Conservation (phyloP, 2,329 filamentous ascomycete species). For the Trichoderma sp. region DNA sequence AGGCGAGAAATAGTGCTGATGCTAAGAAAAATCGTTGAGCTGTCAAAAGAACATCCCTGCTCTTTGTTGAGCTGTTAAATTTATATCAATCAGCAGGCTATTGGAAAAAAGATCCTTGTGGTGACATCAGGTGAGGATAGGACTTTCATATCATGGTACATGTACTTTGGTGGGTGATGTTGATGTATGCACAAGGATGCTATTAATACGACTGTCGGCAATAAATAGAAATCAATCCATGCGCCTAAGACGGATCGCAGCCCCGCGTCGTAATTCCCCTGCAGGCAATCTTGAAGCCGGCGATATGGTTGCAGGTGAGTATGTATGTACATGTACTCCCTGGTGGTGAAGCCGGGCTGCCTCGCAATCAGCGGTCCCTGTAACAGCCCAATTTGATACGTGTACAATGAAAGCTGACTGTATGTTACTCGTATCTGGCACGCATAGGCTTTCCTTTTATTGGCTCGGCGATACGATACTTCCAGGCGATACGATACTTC, state of each 20-base stretch:
- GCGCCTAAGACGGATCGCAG: not conserved
- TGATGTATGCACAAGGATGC: not conserved
- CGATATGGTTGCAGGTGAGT: not conserved
- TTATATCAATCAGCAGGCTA: not conserved
- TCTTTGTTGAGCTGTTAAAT: not conserved
- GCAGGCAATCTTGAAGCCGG: not conserved
- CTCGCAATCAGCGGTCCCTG: not conserved
- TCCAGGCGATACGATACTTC: not conserved
- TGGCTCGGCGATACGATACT: not conserved
- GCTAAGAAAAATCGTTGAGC: not conserved
- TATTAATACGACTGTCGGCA: not conserved
- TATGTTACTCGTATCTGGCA: not conserved
- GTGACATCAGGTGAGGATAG: not conserved
- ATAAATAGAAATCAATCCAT: not conserved
- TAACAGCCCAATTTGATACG: not conserved
- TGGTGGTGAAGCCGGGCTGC: not conserved
- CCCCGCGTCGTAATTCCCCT: not conserved
- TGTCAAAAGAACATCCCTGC: constrained; percentile 4
- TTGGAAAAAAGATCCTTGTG: not conserved
- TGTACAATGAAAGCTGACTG: not conserved
- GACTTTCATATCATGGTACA: not conserved
- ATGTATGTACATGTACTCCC: not conserved
- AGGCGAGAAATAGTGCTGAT: constrained; percentile 1
- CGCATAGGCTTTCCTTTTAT: not conserved
- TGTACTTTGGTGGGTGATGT: not conserved